Conservation (phyloP, 2,329 filamentous ascomycete species). For the Fusarium illudens region DNA sequence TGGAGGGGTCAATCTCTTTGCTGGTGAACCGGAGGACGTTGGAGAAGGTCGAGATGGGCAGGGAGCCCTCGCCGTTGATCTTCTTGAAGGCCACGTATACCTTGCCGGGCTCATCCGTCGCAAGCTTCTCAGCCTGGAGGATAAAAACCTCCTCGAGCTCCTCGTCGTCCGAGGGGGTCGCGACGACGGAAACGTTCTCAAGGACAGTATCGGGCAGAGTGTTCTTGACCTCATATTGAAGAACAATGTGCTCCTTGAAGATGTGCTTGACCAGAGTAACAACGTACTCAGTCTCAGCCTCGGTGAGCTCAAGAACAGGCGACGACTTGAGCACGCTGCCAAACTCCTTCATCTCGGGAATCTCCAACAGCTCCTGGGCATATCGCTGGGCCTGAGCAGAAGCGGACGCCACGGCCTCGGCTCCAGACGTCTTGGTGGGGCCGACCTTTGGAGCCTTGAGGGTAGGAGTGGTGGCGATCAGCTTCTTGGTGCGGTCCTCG, state of each 20-base stretch:
- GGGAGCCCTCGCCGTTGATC: constrained; percentile 75
- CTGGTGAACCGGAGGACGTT: constrained; percentile 96
- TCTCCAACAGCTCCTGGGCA: constrained; percentile 83
- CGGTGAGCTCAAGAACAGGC: constrained; percentile 84
- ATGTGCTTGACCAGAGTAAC: constrained; percentile 94
- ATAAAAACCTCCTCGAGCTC: constrained; percentile 92
- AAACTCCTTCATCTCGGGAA: constrained; percentile 91
- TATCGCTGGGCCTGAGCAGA: constrained; percentile 88
- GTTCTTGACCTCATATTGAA: constrained; percentile 98
- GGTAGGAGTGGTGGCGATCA: constrained; percentile 89
- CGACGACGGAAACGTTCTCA: constrained; percentile 86
- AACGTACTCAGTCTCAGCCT: constrained; percentile 97
- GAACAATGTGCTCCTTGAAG: constrained; percentile 95
- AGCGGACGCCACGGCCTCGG: constrained; percentile 79
- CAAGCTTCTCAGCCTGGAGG: constrained; percentile 83
- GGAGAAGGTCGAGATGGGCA: constrained; percentile 83
- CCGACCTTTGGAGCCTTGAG: constrained; percentile 91
- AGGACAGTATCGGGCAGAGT: constrained; percentile 90
- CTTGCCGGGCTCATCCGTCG: constrained; percentile 86
- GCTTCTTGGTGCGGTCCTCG: constrained; percentile 96
- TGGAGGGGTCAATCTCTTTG: constrained; percentile 96
- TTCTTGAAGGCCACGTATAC: constrained; percentile 97
- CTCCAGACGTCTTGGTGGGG: constrained; percentile 75
- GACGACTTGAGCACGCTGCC: constrained; percentile 94
- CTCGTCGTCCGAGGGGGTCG: constrained; percentile 82